A percentile compares a stretch with the other conserved stretches of the same genome.
These are phyloP conservation scores for Petunia axillaris DNA, from an alignment of 257 asterid species.

Conservation along the genomic window DNA sequence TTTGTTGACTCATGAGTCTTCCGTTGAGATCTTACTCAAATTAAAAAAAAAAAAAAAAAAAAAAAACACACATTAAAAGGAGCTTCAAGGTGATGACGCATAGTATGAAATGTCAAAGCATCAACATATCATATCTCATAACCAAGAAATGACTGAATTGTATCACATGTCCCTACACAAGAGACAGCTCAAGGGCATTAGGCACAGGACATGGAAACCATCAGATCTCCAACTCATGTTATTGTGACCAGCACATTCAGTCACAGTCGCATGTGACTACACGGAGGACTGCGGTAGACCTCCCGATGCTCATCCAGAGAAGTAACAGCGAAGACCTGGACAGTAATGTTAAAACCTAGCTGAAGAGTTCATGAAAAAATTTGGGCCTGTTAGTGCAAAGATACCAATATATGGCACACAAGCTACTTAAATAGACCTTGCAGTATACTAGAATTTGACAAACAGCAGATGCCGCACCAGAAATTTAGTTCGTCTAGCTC, in stretches of 20 bases:
- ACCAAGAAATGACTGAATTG: background rate
- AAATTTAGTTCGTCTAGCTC: background rate
- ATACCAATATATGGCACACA: background rate
- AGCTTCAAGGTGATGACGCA: background rate
- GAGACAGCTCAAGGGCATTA: background rate
- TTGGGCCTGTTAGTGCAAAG: background rate
- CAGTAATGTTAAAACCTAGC: background rate
- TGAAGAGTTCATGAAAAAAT: background rate
- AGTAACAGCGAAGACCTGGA: background rate
- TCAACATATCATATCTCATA: background rate
- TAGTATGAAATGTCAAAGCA: background rate
- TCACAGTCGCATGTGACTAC: background rate
- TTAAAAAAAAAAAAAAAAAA: background rate
- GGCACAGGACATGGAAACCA: background rate
- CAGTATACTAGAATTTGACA: background rate
- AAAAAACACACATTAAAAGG: background rate
- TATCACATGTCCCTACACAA: background rate
- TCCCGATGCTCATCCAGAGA: background rate
- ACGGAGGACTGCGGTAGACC: background rate
- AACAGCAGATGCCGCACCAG: background rate
- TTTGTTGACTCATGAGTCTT: conserved; percentile 72
- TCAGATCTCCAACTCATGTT: background rate
- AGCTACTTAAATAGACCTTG: background rate
- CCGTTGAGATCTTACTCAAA: conserved; percentile 73
- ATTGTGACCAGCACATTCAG: background rate